A percentile compares a stretch with the other conserved stretches of the same genome.
phyloP scores from a whole-genome alignment of 805 yeast species.

The Scheffersomyces lignosus region DNA sequence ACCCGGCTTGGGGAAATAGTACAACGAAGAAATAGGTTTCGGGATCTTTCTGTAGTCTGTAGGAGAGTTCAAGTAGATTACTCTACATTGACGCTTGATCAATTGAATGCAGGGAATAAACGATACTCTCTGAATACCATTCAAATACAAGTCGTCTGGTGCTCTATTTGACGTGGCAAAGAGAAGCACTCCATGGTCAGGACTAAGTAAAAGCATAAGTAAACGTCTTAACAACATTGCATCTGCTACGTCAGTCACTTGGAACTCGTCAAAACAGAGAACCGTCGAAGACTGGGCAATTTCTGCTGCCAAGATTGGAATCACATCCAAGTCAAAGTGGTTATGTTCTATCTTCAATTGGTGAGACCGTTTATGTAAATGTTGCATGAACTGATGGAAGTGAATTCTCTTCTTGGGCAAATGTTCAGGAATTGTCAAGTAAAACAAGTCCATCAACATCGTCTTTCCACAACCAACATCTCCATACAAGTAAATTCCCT shows the following conservation, averaged over 20 bases:
- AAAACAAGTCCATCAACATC: constrained; percentile 95
- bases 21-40: constrained; percentile 77
- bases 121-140: constrained; percentile 90
- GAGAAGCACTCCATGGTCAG: constrained; percentile 77
- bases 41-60: constrained; percentile 92
- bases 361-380: constrained; percentile 83
- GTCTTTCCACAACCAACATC: constrained; percentile 99
- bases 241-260: constrained; percentile 97
- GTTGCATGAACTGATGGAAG: constrained; percentile 97
- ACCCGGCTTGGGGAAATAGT: constrained; percentile 70
- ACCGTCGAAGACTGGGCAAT: constrained; percentile 75
- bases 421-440: constrained; percentile 75
- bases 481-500: constrained; percentile 90
- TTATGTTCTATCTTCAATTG: constrained; percentile 61
- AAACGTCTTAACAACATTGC: constrained; percentile 91
- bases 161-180: constrained; percentile 95
- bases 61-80: constrained; percentile 81
- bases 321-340: constrained; percentile 66
- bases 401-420: constrained; percentile 81
- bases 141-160: constrained; percentile 89
- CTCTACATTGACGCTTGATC: constrained; percentile 71
- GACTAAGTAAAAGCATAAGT: constrained; percentile 61
- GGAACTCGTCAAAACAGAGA: constrained; percentile 94
- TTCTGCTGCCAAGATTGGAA: constrained; percentile 81
- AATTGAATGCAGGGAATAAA: constrained; percentile 90